Evolutionary conservation across 2,329 filamentous ascomycete genomes (phyloP).

Genomic region (Ophiostoma quercus): DNA sequence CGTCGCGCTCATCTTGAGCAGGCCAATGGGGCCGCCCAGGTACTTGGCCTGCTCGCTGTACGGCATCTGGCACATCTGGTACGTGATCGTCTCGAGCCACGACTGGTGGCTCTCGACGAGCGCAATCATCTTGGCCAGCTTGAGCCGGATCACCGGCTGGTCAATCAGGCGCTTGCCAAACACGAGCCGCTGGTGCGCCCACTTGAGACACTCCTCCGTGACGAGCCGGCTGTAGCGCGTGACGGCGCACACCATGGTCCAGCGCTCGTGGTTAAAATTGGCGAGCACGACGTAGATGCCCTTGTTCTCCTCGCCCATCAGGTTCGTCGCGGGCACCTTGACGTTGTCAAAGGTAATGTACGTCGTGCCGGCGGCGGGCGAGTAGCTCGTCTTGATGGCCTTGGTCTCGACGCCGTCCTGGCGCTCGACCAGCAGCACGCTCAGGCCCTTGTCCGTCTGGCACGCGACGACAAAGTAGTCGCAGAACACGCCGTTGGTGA

Average conservation of each 20-base stretch:
- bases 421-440: slow-evolving; percentile 68
- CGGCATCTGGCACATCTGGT: slow-evolving; percentile 82
- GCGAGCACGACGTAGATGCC: slow-evolving; percentile 77
- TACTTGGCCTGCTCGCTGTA: slow-evolving; percentile 70
- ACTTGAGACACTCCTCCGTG: slow-evolving; percentile 80
- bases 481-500: slow-evolving; percentile 60
- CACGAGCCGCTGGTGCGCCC: slow-evolving; percentile 79
- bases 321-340: slow-evolving; percentile 72
- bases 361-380: slow-evolving; percentile 69
- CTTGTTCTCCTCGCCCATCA: slow-evolving; percentile 78
- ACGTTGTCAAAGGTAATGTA: slow-evolving; percentile 82
- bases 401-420: slow-evolving; percentile 71
- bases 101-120: slow-evolving; percentile 76
- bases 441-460: slow-evolving; percentile 72
- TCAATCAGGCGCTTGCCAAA: slow-evolving; percentile 78
- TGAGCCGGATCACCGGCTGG: slow-evolving; percentile 76
- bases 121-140: slow-evolving; percentile 85
- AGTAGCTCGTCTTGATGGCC: slow-evolving; percentile 77
- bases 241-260: slow-evolving; percentile 65
- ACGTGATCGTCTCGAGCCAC: slow-evolving; percentile 78
- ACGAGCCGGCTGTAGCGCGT: slow-evolving; percentile 62
- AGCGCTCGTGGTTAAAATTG: slow-evolving; percentile 87
- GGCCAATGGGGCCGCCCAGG: slow-evolving; percentile 73
- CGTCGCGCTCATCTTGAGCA: slow-evolving; percentile 75
- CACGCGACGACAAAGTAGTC: slow-evolving; percentile 83